A percentile compares a stretch with the other conserved stretches of the same genome.
Conservation (phyloP, 176 grass and related monocot species). For the Tuctoria greenei region DNA sequence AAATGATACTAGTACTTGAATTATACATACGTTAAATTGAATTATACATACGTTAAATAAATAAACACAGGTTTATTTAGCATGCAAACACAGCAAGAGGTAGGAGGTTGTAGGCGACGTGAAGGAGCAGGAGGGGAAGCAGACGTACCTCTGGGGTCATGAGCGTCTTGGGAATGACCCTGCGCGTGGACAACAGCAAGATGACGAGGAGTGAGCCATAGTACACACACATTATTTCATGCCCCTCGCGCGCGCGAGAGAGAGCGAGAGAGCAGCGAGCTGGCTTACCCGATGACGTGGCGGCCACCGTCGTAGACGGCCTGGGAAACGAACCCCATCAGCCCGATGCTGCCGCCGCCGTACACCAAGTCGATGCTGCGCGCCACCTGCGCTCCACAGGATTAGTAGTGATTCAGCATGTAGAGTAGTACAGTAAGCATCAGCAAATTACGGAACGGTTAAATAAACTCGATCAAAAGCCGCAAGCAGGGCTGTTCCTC, state of each 20-base stretch:
- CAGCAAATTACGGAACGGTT: background rate
- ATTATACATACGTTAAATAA: no score
- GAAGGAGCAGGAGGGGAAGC: background rate
- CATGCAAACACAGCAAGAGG: background rate
- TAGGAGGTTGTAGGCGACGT: background rate
- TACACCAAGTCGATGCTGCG: slow-evolving; percentile 96
- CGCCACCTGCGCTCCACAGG: slow-evolving; percentile 48
- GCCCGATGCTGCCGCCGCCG: slow-evolving; percentile 87
- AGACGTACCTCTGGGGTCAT: slow-evolving; percentile 91
- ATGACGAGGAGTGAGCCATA: slow-evolving; percentile 34
- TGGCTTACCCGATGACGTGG: slow-evolving; percentile 84
- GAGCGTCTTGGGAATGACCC: slow-evolving; percentile 99
- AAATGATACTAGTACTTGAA: no score
- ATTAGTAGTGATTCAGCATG: no score
- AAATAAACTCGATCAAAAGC: background rate
- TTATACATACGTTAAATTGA: no score
- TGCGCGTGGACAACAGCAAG: slow-evolving; percentile 56
- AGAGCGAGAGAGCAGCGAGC: accelerated
- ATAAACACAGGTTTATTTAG: background rate
- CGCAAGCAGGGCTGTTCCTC: no score
- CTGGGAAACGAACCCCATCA: slow-evolving; percentile 97
- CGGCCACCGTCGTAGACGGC: slow-evolving; percentile 87
- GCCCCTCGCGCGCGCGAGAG: no score
- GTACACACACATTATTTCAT: background rate
- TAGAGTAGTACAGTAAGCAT: background rate